Evolutionary conservation across 2,329 filamentous ascomycete genomes (phyloP).

Genomic region (Beauveria caledonica): DNA sequence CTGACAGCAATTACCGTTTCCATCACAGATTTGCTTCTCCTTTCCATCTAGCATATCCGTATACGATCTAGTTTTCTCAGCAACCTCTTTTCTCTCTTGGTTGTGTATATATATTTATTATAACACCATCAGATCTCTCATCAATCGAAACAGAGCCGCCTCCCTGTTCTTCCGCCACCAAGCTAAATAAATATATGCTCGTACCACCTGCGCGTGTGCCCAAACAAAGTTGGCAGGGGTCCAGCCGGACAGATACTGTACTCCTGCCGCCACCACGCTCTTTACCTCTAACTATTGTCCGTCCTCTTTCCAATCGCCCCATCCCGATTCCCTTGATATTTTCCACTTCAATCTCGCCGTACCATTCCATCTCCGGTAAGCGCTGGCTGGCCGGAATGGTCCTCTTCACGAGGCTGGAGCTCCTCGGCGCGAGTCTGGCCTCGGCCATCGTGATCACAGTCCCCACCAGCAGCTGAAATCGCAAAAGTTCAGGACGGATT

Average conservation of each 20-base stretch:
- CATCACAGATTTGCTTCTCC: neutral
- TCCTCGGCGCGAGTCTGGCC: neutral
- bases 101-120: neutral
- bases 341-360: neutral
- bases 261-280: neutral
- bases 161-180: neutral
- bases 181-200: neutral
- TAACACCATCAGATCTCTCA: neutral
- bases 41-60: neutral
- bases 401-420: neutral
- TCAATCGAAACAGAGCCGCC: neutral
- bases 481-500: neutral
- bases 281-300: neutral
- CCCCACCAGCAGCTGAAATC: neutral
- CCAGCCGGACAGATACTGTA: neutral
- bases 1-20: neutral
- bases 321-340: neutral
- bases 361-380: neutral
- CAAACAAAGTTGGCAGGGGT: neutral
- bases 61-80: neutral
- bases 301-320: neutral
- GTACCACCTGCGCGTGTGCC: neutral
- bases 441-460: neutral
- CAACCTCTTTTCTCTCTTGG: neutral
- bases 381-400: neutral